Evolutionary conservation across 75 land plant genomes (phyloP), one percentile per base, ranked within the genome.

Genomic region (Chamaecyparis obtusa): DNA sequence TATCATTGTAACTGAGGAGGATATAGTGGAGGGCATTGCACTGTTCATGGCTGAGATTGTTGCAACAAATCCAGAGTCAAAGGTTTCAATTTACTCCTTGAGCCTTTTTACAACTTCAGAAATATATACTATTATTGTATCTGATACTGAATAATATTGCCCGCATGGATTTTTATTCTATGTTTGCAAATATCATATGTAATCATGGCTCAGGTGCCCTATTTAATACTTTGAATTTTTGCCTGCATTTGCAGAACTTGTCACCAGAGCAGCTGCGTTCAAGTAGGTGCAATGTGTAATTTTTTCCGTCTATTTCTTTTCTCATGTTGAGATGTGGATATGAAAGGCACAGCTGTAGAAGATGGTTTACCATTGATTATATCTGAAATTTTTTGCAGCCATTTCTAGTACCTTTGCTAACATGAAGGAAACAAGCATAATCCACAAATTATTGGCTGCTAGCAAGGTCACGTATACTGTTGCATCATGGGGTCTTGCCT

Each of bases 1-100:
- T 90, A 88, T 96, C 7, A 82, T 97, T 87, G 88, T 97, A n/a
- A 92, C 84, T 79, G 95, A 94, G 88, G 96, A 97, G 71, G 95
- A 94, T 88, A 94, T 97, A 41, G 92, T 97, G 87, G 99, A 97
- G 86, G 97, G 98, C 49, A 92, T 97, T 88, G 94, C 97, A 27
- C 89, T 93, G 55, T 96, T 96, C 80, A 90, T 97, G 46, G 99
- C 99, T 67, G 93, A 87, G 88, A 96, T 96, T 88, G 89, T 97
- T 55, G 32, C 95, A 74, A 86, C 93, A 27, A 92, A 93, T 87
- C 96, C 99, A 44, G 92, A 95, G 86, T 86, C 99, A 11, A 90
- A 90, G 97, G 99, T 97, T 86, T 86, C 21, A 0, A 6, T 9
- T 60, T n/a, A 76, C 41, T 80, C 30, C 46, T 80, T n/a, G 14